Evolutionary conservation across 176 grass and related monocot genomes (phyloP), one percentile per base, ranked within the genome.

Genomic region (Musa schizocarpa): DNA sequence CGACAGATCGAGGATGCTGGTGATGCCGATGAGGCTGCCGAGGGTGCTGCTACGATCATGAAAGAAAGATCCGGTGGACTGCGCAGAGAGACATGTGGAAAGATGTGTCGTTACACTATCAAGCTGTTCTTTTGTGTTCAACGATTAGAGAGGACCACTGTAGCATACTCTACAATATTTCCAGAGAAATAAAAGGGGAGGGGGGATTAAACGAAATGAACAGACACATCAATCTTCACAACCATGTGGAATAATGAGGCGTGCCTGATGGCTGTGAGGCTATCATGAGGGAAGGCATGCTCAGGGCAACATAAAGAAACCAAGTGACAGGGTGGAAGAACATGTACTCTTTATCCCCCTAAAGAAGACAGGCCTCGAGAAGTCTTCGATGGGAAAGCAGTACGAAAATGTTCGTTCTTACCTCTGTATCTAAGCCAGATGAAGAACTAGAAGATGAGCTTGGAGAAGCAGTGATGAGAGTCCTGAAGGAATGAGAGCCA

Each of bases 21-120:
- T 62, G 16, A 80, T 80, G 69, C 78, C 78, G 13, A 80, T 80
- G 43, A 80, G 78, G 78, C 69, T 80, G 48, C 78, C 78, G 27
- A 80, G 69, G 13, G 69, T 73, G 48, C 65, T 64, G 68, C 68
- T 80, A 2, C 69, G n/a, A 27, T 73, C 69, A n/a, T 6, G 56
- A 49, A 80, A 73, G 69, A 71, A 72, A 52, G 78, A 80, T 29
- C 78, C 69, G 11, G 78, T 26, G 43, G 69, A 80, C 78, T 80
- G 57, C 53, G 51, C 16, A 76, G 29, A 13, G 9, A 76, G 19
- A 34, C 13, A 76, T 43, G 34, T 43, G 34, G 34, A 43, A 43
- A 43, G 34, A 43, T 43, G 34, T 43, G 34, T 43, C 6, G 34
- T 43, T 43, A 43, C 34, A 43, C 3, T 5, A 43, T 43, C 34